Percentiles rank a stretch among this genome's conserved stretches.
Conservation (phyloP, 768 basidiomycete species). For the Leccinum olivaceopallidum region DNA sequence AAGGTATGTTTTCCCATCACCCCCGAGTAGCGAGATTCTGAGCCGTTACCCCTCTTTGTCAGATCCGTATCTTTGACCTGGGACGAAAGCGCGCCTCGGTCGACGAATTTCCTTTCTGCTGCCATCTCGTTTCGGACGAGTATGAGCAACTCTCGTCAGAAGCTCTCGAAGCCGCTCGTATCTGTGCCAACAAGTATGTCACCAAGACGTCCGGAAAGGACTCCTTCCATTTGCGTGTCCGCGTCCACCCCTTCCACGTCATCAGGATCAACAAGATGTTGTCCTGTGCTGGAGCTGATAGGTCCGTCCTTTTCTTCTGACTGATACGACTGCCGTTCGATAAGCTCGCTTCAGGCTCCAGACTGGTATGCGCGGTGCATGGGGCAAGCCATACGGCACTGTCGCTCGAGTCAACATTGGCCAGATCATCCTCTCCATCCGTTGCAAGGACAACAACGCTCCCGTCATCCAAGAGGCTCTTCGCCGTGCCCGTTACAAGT, state of each 20-base stretch:
- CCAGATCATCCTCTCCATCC: slow-evolving; percentile 90
- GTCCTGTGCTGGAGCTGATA: slow-evolving; percentile 98
- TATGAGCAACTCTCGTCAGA: slow-evolving; percentile 96
- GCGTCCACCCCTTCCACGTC: slow-evolving; percentile 98
- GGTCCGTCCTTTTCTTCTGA: slow-evolving; percentile 41
- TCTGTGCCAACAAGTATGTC: slow-evolving; percentile 99
- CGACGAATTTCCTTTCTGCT: slow-evolving; percentile 98
- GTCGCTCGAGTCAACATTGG: slow-evolving; percentile 97
- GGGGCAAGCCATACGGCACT: slow-evolving; percentile 98
- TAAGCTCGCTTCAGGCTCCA: slow-evolving; percentile 56
- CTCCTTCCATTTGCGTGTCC: slow-evolving; percentile 96
- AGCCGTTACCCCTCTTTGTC: not conserved
- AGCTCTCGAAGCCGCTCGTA: slow-evolving; percentile 97
- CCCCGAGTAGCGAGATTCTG: not conserved
- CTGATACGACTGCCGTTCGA: not conserved
- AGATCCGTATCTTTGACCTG: slow-evolving; percentile 97
- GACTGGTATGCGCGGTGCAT: slow-evolving; percentile 99
- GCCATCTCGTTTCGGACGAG: slow-evolving; percentile 95
- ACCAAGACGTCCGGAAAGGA: slow-evolving; percentile 99
- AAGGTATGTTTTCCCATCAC: slow-evolving; percentile 49
- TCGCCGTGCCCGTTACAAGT: slow-evolving; percentile 98
- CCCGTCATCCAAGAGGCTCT: slow-evolving; percentile 94
- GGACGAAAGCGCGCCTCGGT: slow-evolving; percentile 95
- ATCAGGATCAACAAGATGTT: slow-evolving; percentile 99
- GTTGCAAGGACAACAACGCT: slow-evolving; percentile 86